A percentile compares a stretch with the other conserved stretches of the same genome.
phyloP scores from a whole-genome alignment of 1,284 basidiomycete genomes.

The Schizopora paradoxa region DNA sequence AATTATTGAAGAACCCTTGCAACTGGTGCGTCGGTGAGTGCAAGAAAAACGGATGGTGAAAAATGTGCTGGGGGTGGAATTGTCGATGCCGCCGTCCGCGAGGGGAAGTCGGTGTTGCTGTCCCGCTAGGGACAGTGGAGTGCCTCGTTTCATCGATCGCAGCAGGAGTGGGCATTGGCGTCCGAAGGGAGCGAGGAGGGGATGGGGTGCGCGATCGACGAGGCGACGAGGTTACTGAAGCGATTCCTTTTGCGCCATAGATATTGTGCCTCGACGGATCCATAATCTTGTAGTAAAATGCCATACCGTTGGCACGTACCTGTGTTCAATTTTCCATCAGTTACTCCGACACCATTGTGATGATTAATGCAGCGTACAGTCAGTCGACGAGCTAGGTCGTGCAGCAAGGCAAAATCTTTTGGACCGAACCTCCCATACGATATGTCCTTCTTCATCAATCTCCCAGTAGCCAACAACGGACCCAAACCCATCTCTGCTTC shows the following conservation, averaged over 20 bases:
- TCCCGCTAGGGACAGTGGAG: too few relatives aligned
- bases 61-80: neutral
- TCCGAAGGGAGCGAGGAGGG: slow-evolving; percentile 2
- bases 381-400: slow-evolving; percentile 16
- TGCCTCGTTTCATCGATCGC: slow-evolving; percentile 20
- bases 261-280: slow-evolving; percentile 6
- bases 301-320: slow-evolving; percentile 25
- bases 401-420: slow-evolving; percentile 24
- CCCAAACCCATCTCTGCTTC: slow-evolving; percentile 23
- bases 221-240: slow-evolving; percentile 1
- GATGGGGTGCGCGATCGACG: neutral
- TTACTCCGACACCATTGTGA: neutral
- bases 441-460: slow-evolving; percentile 27
- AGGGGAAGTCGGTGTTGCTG: too few relatives aligned
- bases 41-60: neutral
- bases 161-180: slow-evolving; percentile 16
- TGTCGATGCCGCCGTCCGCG: neutral
- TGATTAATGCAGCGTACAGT: slow-evolving; percentile 1
- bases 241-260: neutral
- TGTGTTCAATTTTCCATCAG: slow-evolving; percentile 16
- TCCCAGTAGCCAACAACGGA: slow-evolving; percentile 22
- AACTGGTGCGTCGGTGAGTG: slow-evolving; percentile 3
- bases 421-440: slow-evolving; percentile 26
- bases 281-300: slow-evolving; percentile 22
- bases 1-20: neutral